phyloP scores from a whole-genome alignment of 2,329 filamentous ascomycete genomes.

The Cyclaneusma minus region DNA sequence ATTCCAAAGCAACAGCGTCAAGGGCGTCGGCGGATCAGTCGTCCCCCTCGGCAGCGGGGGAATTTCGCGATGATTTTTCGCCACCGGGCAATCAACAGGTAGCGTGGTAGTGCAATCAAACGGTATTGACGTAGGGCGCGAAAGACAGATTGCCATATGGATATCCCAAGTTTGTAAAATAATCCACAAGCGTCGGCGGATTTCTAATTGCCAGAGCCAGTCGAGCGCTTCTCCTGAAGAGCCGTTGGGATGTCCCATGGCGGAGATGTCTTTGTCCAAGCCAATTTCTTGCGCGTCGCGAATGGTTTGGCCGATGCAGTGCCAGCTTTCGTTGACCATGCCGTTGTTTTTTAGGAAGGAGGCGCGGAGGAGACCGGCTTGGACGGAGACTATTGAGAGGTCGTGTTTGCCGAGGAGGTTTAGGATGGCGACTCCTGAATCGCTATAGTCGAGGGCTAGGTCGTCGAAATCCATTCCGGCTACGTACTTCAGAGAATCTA shows the following conservation, averaged over 20 bases:
- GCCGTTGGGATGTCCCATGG: conserved; percentile 22
- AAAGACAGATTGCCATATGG: conserved; percentile 20
- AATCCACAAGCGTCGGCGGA: conserved; percentile 39
- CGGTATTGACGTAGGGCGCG: conserved; percentile 28
- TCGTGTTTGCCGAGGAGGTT: conserved; percentile 39
- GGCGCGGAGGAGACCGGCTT: conserved; percentile 40
- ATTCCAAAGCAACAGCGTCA: conserved; percentile 36
- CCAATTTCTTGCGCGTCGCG: conserved; percentile 48
- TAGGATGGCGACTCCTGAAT: conserved; percentile 36
- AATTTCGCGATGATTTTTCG: conserved; percentile 29
- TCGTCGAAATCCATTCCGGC: conserved; percentile 44
- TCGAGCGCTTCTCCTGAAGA: conserved; percentile 33
- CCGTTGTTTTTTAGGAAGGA: conserved; percentile 43
- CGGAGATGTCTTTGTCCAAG: conserved; percentile 33
- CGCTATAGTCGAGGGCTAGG: conserved; percentile 43
- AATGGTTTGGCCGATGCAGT: conserved; percentile 34
- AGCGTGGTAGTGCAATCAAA: conserved; percentile 28
- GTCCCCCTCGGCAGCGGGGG: conserved; percentile 28
- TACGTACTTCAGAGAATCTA: conserved; percentile 41
- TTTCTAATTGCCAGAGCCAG: conserved; percentile 42
- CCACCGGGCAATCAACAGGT: conserved; percentile 36
- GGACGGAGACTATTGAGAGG: conserved; percentile 38
- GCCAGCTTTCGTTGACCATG: conserved; percentile 36
- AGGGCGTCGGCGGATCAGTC: conserved; percentile 36
- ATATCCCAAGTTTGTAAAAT: conserved; percentile 30